Evolutionary conservation across 2,329 filamentous ascomycete genomes (phyloP).

Genomic region (Calonectria pseudoreteaudii): DNA sequence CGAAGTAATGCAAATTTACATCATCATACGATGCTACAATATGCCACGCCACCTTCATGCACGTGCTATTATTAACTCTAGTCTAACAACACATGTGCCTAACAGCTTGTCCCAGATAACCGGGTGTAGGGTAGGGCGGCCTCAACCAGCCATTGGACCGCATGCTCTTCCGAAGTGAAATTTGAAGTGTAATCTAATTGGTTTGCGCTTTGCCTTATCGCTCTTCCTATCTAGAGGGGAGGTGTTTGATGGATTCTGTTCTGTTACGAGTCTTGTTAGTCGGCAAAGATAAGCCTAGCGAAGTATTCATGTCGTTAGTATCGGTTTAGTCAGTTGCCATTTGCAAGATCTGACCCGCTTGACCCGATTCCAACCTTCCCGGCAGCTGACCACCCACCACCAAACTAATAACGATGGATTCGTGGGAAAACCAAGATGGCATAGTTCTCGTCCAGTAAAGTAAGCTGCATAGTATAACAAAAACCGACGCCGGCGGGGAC

Average conservation of each 20-base stretch:
- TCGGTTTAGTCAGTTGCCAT: not conserved
- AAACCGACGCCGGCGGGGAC: constrained; percentile 18
- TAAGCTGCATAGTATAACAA: constrained; percentile 26
- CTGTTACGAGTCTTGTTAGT: not conserved
- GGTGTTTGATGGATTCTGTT: not conserved
- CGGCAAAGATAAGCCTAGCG: too few species aligned
- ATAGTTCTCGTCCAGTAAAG: constrained; percentile 2
- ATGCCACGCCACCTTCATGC: not conserved
- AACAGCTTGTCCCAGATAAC: not conserved
- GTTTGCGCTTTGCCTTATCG: not conserved
- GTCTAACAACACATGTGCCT: not conserved
- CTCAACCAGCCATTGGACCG: not conserved
- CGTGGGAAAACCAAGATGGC: not conserved
- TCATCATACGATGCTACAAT: not conserved
- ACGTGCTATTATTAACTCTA: not conserved
- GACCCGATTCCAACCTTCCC: constrained; percentile 6
- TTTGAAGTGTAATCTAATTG: not conserved
- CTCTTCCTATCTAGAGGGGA: not conserved
- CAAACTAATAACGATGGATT: constrained; percentile 21
- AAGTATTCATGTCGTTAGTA: not conserved
- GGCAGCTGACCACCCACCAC: constrained; percentile 32
- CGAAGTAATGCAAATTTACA: not conserved
- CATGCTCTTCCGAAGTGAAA: not conserved
- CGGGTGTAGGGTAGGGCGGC: not conserved
- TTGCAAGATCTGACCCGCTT: not conserved